Evolutionary conservation across 139 green algal species (phyloP).

Genomic region (Chlorella vulgaris): DNA sequence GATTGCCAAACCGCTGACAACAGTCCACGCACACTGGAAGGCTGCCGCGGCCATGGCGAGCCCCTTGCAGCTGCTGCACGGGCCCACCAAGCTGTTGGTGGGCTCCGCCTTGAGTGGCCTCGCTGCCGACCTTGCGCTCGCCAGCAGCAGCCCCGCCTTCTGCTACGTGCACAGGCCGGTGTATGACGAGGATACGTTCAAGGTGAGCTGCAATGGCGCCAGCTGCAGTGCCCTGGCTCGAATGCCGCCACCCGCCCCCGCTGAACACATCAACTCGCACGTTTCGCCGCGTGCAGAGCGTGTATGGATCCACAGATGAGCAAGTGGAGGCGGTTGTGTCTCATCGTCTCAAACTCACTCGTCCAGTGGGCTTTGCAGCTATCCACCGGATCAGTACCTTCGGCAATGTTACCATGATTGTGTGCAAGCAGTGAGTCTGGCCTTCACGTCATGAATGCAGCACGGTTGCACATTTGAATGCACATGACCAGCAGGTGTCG

Average conservation of each 20-base stretch:
- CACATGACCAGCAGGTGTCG: too few relatives aligned
- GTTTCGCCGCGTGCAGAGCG: too few relatives aligned
- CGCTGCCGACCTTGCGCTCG: not conserved
- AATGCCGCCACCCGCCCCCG: too few relatives aligned
- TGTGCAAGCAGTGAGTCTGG: constrained; percentile 21
- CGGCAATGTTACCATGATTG: constrained; percentile 9
- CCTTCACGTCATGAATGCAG: not conserved
- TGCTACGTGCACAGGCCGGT: constrained; percentile 22
- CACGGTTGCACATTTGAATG: too few relatives aligned
- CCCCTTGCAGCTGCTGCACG: constrained; percentile 23
- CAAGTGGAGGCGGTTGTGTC: not conserved
- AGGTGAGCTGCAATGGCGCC: constrained; percentile 22
- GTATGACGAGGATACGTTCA: constrained; percentile 41
- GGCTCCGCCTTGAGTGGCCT: constrained; percentile 4
- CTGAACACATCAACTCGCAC: too few relatives aligned
- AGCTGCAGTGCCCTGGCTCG: too few relatives aligned
- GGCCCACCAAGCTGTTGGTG: constrained; percentile 27
- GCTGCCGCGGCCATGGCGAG: not conserved
- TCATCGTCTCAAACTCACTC: constrained; percentile 10
- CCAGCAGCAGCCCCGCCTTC: not conserved
- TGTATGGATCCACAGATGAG: not conserved
- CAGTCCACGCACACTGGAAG: too few relatives aligned
- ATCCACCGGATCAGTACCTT: not conserved
- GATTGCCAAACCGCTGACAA: too few relatives aligned
- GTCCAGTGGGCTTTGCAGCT: constrained; percentile 6